A percentile compares a stretch with the other conserved stretches of the same genome.
Conservation (phyloP, 495 filamentous ascomycete species). For the Penicillium cinerascens region DNA sequence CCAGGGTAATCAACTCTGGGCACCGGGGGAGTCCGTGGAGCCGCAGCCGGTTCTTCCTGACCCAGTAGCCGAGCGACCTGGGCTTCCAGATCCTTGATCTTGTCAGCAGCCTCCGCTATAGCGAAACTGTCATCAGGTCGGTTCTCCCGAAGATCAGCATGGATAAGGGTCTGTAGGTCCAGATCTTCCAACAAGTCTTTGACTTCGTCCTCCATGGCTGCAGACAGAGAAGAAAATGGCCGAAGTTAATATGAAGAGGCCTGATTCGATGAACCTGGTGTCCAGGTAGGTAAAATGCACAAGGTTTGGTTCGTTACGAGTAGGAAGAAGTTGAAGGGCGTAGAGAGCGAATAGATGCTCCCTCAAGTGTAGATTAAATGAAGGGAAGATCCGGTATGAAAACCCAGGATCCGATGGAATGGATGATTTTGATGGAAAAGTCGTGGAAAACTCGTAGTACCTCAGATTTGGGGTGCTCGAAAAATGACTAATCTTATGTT, state of each 20-base stretch:
- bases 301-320: neutral
- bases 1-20: neutral
- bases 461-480: neutral
- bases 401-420: neutral
- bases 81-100: slow-evolving; percentile 7
- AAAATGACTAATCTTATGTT: neutral
- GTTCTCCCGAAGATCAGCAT: slow-evolving; percentile 28
- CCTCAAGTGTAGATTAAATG: neutral
- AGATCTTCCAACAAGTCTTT: slow-evolving; percentile 32
- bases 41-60: neutral
- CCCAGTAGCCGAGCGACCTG: slow-evolving; percentile 13
- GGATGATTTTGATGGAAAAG: neutral
- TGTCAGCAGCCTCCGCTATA: slow-evolving; percentile 3
- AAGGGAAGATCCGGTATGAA: neutral
- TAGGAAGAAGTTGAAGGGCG: neutral
- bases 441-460: neutral
- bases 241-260: neutral
- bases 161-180: slow-evolving; percentile 31
- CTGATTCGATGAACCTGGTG: neutral
- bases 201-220: slow-evolving; percentile 15
- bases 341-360: neutral
- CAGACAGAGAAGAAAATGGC: neutral
- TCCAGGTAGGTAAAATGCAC: neutral
- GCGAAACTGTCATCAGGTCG: slow-evolving; percentile 11
- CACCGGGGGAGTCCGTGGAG: neutral